phyloP scores from a whole-genome alignment of 148 eudicot genomes.

The Cornus suecica region DNA sequence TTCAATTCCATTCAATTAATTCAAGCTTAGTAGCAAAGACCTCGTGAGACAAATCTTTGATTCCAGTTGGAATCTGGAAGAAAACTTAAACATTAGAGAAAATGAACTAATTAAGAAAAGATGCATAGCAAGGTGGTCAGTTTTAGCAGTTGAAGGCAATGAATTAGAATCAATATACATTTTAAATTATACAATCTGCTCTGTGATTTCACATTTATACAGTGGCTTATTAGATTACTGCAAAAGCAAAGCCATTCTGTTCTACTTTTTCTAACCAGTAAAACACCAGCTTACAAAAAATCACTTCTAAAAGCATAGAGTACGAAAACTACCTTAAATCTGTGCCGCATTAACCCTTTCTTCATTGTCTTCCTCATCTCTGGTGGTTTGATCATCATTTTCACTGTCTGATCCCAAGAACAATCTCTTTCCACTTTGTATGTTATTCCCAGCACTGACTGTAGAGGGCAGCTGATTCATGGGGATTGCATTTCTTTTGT shows the following conservation, averaged over 20 bases:
- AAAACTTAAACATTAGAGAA: not conserved
- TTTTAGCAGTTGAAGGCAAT: not conserved
- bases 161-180: not conserved
- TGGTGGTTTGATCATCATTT: constrained; percentile 21
- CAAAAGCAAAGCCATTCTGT: not conserved
- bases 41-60: not conserved
- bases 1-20: too few species aligned
- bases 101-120: not conserved
- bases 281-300: not conserved
- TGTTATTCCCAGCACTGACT: constrained; percentile 9
- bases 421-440: constrained; percentile 24
- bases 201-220: not conserved
- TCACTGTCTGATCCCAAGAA: constrained; percentile 30
- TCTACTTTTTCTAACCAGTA: not conserved
- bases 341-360: constrained; percentile 31
- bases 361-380: constrained; percentile 36
- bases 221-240: not conserved
- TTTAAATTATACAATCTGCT: not conserved
- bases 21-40: too few species aligned
- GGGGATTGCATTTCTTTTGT: constrained; percentile 59
- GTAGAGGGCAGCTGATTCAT: constrained; percentile 30
- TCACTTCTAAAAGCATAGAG: not conserved
- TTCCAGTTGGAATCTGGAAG: not conserved
- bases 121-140: not conserved
- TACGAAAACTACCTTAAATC: constrained; percentile 28